Base-by-base conservation (phyloP, 2,329 filamentous ascomycete genomes). In the Sporothrix brunneoviolacea region DNA sequence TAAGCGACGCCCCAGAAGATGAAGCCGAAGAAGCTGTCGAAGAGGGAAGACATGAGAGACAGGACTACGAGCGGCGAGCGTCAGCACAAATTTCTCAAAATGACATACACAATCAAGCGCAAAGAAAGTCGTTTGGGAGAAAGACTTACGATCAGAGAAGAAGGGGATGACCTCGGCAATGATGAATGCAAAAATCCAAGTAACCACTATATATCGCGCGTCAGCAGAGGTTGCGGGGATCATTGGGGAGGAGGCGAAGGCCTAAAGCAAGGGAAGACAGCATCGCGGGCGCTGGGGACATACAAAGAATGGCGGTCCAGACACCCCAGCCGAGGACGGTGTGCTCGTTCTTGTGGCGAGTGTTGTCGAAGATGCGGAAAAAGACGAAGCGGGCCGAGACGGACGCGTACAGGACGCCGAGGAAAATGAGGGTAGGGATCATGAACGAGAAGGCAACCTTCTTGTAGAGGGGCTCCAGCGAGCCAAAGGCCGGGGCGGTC, bases 101-200 rank as follows among this genome's bases (percentile, higher is more conserved):
- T 18, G 1, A 19, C n/a, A 32, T 78, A 67, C n/a, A n/a, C 7
- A 8, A 8, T n/a, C 19, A 36, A 16, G 22, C 18, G 3, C 6
- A 15, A 24, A 77, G 27, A 37, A 12, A 30, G 15, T n/a, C 15
- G 8, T 7, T 4, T 16, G n/a, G 19, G 16, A 2, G 24, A 30
- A 12, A 16, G 5, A 65, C 76, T 69, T 59, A 80, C 76, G 71
- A 54, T 89, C 89, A 8, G 83, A 85, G 71, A 96, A 95, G 76
- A 95, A 95, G 0, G 90, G 90, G 61, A 96, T 95, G 40, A 95
- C 84, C 65, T 95, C 87, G 2, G 91, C 87, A 59, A 96, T 91
- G 63, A 95, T 81, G 66, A 95, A 95, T 7, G 89, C 90, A n/a
- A 85, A 59, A n/a, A 91, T 68, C 91, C 91, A 96, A 4, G 84